Evolutionary conservation across 2,329 filamentous ascomycete genomes (phyloP).

Genomic region (Aspergillus brunneoviolaceus): DNA sequence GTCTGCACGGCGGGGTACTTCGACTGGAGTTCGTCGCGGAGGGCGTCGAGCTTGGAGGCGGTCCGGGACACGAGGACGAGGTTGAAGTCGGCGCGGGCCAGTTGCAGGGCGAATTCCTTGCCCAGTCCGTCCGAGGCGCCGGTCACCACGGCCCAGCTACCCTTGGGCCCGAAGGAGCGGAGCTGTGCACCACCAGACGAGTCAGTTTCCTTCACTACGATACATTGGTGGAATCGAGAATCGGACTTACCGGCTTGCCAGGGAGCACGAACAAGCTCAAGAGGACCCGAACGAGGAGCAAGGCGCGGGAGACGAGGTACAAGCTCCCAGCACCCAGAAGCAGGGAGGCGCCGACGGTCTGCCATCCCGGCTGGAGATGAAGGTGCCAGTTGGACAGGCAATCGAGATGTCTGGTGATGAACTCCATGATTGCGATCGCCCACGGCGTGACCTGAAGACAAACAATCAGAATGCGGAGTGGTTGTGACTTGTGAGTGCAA

Average conservation of each 20-base stretch:
- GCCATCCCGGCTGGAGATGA: slow-evolving; percentile 37
- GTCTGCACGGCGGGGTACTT: slow-evolving; percentile 65
- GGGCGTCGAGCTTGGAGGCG: slow-evolving; percentile 78
- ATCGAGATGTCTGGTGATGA: slow-evolving; percentile 29
- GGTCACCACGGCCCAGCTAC: slow-evolving; percentile 91
- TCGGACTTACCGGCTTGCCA: slow-evolving; percentile 46
- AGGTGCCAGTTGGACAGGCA: slow-evolving; percentile 37
- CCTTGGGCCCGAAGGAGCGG: slow-evolving; percentile 83
- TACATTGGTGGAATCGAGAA: not conserved
- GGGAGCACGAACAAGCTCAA: slow-evolving; percentile 67
- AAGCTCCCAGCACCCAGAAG: slow-evolving; percentile 56
- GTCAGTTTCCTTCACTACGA: slow-evolving; percentile 12
- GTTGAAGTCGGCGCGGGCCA: slow-evolving; percentile 91
- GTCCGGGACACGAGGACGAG: slow-evolving; percentile 93
- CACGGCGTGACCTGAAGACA: not conserved
- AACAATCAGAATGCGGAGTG: not conserved
- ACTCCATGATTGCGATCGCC: slow-evolving; percentile 27
- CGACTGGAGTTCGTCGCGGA: slow-evolving; percentile 74
- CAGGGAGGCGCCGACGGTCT: slow-evolving; percentile 35
- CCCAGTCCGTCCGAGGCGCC: slow-evolving; percentile 95
- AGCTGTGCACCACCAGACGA: slow-evolving; percentile 61
- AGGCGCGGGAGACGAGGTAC: slow-evolving; percentile 55
- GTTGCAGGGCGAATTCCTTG: slow-evolving; percentile 90
- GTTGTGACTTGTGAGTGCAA: not conserved
- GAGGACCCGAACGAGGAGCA: slow-evolving; percentile 62